Conservation (phyloP, 371 early-diverging fungal genomes). For the Sporodiniella umbellata region DNA sequence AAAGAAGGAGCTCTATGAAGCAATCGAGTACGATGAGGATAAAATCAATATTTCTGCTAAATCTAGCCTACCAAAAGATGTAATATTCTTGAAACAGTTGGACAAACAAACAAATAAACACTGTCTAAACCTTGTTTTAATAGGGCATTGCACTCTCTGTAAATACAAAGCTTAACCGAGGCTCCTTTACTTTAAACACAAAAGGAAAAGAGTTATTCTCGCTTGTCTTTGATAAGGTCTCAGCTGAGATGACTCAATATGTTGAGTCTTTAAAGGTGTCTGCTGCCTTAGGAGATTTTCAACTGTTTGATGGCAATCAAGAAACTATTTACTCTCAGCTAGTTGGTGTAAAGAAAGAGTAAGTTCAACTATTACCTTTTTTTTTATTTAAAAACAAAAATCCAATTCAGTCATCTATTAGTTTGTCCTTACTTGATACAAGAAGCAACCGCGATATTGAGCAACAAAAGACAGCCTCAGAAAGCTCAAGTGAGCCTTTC, state of each 20-base stretch:
- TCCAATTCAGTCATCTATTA: neutral
- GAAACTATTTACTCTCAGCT: slow-evolving; percentile 41
- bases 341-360: slow-evolving; percentile 39
- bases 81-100: slow-evolving; percentile 11
- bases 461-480: slow-evolving; percentile 1
- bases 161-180: slow-evolving; percentile 62
- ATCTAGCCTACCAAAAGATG: slow-evolving; percentile 77
- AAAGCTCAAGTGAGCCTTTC: slow-evolving; percentile 47
- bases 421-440: slow-evolving; percentile 11
- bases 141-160: slow-evolving; percentile 56
- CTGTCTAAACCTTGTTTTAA: neutral
- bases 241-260: slow-evolving; percentile 32
- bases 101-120: neutral
- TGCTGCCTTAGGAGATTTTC: slow-evolving; percentile 40
- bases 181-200: slow-evolving; percentile 61
- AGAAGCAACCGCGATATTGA: slow-evolving; percentile 7
- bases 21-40: slow-evolving; percentile 79
- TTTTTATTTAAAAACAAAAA: neutral
- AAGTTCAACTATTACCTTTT: neutral
- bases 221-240: slow-evolving; percentile 64
- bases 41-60: slow-evolving; percentile 43
- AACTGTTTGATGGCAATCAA: slow-evolving; percentile 37
- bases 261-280: slow-evolving; percentile 31
- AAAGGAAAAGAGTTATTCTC: slow-evolving; percentile 50
- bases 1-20: slow-evolving; percentile 71